Evolutionary conservation across 1,284 basidiomycete species (phyloP), one percentile per base, ranked within the genome.

Genomic region (Marasmius tenuissimus): DNA sequence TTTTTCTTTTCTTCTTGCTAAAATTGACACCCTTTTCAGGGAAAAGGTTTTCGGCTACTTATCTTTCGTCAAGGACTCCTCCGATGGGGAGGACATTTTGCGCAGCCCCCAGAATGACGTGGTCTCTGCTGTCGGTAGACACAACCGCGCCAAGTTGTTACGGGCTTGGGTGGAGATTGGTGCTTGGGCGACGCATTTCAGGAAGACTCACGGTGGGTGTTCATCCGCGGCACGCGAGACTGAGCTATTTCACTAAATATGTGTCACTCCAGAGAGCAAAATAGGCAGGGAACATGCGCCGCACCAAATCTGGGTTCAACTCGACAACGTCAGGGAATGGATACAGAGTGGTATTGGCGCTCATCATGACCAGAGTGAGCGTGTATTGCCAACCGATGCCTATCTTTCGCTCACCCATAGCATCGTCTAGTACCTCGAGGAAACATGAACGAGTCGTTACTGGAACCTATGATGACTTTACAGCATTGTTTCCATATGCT

Each of bases 161-260:
- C 82, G 90, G 34, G 87, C 87, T 22, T 93, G 92, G 91, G 80
- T 92, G 12, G 91, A 94, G 69, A 72, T 88, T 4, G 76, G 84
- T 51, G 83, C 89, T 2, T 91, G 87, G 84, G 63, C 87, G 33
- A 73, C 78, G 1, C 84, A 91, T 63, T 91, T 81, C 66, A 78
- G 78, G 55, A 82, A 81, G 48, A 71, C 75, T 38, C 63, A 83
- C 65, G 69, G 87, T 87, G 72, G 60, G 76, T 16, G n/a, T 42
- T 47, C 48, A 57, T 6, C 14, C 33, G 64, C 42, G 50, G 40
- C 53, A 0, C 27, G 12, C 40, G 27, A 57, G 39, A 49, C 57
- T 49, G 27, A 54, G 40, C 38, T 10, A n/a, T 39, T 48, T 22
- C 4, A 27, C 27, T 27, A 4, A 27, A 27, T 27, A 20, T 48